phyloP scores from a whole-genome alignment of 176 grass and related monocot genomes.

The Avena atlantica region DNA sequence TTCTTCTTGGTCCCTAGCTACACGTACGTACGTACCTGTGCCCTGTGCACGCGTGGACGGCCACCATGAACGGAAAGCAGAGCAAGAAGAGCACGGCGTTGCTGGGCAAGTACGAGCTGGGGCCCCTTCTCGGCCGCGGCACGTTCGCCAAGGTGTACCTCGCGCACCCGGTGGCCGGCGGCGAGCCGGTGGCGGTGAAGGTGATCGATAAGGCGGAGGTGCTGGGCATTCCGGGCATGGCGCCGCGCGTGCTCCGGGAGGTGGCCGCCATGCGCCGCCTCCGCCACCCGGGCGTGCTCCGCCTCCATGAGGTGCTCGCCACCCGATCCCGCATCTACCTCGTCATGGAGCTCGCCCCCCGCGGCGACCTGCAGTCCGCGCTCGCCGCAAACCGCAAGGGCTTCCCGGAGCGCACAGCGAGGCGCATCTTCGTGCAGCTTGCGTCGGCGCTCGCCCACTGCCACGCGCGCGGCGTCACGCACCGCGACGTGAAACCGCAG shows the following conservation, averaged over 20 bases:
- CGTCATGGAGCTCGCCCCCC: slow-evolving; percentile 76
- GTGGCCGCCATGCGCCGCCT: slow-evolving; percentile 78
- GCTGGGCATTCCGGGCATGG: slow-evolving; percentile 47
- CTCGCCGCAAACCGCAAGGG: slow-evolving; percentile 50
- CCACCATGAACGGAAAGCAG: slow-evolving; percentile 27
- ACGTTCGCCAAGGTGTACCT: slow-evolving; percentile 94
- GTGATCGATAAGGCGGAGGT: slow-evolving; percentile 76
- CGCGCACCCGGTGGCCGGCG: slow-evolving; percentile 55
- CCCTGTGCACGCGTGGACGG: background rate
- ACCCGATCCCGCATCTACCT: slow-evolving; percentile 70
- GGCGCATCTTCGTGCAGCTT: slow-evolving; percentile 75
- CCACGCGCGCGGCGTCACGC: slow-evolving; percentile 72
- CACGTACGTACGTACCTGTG: background rate
- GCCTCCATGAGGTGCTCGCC: slow-evolving; percentile 77
- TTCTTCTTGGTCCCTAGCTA: background rate
- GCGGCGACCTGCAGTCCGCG: slow-evolving; percentile 59
- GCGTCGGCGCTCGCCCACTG: slow-evolving; percentile 63
- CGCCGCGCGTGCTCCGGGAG: slow-evolving; percentile 59
- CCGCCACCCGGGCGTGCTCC: slow-evolving; percentile 75
- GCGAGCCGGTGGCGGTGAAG: slow-evolving; percentile 69
- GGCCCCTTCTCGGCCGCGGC: slow-evolving; percentile 68
- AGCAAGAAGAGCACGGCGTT: slow-evolving; percentile 43
- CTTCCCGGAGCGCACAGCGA: slow-evolving; percentile 49
- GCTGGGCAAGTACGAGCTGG: slow-evolving; percentile 80
- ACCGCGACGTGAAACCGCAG: slow-evolving; percentile 85